Conservation (phyloP, 148 eudicot species). For the Amaranthus hypochondriacus region DNA sequence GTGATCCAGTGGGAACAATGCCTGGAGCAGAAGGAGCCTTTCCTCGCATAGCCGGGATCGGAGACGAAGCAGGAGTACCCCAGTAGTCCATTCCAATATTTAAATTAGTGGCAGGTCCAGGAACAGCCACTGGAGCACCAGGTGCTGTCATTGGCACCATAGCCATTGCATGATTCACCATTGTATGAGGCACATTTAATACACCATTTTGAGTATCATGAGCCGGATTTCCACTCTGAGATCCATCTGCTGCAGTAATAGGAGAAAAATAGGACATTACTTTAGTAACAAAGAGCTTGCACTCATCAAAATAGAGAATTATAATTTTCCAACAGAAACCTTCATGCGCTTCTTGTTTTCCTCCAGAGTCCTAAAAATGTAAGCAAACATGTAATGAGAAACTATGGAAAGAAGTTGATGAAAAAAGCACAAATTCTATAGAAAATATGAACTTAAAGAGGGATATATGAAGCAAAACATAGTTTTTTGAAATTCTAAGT, state of each 20-base stretch:
- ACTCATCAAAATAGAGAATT: conserved; percentile 13
- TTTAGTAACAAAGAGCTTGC: conserved; percentile 4
- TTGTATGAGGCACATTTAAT: conserved; percentile 43
- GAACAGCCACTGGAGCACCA: conserved; percentile 49
- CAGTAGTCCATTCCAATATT: conserved; percentile 99
- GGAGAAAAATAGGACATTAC: conserved; percentile 11
- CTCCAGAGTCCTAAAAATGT: conserved; percentile 59
- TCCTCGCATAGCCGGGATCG: conserved; percentile 61
- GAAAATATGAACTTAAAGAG: too few relatives aligned
- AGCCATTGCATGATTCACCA: conserved; percentile 56
- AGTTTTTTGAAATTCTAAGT: too few relatives aligned
- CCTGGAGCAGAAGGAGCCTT: conserved; percentile 70
- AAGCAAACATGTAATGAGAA: neutral
- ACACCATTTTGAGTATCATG: conserved; percentile 72
- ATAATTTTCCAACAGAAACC: conserved; percentile 33
- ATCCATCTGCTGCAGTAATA: conserved; percentile 42
- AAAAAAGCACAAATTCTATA: too few relatives aligned
- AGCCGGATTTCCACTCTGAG: conserved; percentile 65
- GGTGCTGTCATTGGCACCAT: conserved; percentile 59
- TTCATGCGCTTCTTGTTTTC: conserved; percentile 59
- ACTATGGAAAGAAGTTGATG: neutral
- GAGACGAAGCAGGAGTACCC: conserved; percentile 58
- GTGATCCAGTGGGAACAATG: conserved; percentile 63
- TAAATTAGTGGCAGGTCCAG: conserved; percentile 87
- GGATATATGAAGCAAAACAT: too few relatives aligned